Percentiles rank a stretch among this genome's conserved stretches.
Evolutionary conservation across 345 rosid genomes (phyloP).

Genomic region (Salix viminalis): DNA sequence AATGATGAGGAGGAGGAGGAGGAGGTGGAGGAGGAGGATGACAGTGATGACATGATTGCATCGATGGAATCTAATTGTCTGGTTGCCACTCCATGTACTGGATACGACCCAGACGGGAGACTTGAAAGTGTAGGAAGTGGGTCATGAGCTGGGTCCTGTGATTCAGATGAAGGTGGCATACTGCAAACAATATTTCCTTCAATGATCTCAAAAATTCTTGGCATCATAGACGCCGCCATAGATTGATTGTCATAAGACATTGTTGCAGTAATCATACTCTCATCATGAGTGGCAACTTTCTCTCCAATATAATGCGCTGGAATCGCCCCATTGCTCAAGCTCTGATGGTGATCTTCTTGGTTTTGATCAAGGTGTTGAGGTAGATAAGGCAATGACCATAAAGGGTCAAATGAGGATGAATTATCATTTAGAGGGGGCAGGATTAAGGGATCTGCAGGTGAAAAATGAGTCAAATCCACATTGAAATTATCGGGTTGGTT

Average conservation of each 20-base stretch:
- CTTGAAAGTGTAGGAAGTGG: constrained; percentile 28
- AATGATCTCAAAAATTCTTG: constrained; percentile 54
- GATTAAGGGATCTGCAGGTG: constrained; percentile 7
- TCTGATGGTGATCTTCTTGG: constrained; percentile 18
- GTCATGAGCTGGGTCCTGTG: constrained; percentile 17
- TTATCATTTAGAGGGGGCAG: constrained; percentile 1
- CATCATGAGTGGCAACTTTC: constrained; percentile 21
- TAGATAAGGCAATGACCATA: constrained; percentile 30
- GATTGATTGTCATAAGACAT: constrained; percentile 20
- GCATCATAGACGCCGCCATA: constrained; percentile 31
- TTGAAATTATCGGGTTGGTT: constrained; percentile 14
- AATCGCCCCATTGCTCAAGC: constrained; percentile 14
- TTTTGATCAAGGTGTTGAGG: constrained; percentile 22
- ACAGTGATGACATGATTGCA: constrained; percentile 44
- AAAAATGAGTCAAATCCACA: constrained; percentile 20
- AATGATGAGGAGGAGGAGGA: constrained; percentile 39
- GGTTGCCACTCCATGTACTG: constrained; percentile 24
- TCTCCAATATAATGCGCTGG: constrained; percentile 1
- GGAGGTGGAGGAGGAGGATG: constrained; percentile 35
- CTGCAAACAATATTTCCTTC: constrained; percentile 30
- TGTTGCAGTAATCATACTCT: constrained; percentile 3
- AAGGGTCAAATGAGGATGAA: constrained; percentile 22
- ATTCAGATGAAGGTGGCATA: constrained; percentile 25
- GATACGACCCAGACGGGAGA: constrained; percentile 23
- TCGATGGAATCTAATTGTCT: constrained; percentile 53